A percentile compares a stretch with the other conserved stretches of the same genome.
Evolutionary conservation across 164 flowering plant species (phyloP).

Genomic region (Piper betle): DNA sequence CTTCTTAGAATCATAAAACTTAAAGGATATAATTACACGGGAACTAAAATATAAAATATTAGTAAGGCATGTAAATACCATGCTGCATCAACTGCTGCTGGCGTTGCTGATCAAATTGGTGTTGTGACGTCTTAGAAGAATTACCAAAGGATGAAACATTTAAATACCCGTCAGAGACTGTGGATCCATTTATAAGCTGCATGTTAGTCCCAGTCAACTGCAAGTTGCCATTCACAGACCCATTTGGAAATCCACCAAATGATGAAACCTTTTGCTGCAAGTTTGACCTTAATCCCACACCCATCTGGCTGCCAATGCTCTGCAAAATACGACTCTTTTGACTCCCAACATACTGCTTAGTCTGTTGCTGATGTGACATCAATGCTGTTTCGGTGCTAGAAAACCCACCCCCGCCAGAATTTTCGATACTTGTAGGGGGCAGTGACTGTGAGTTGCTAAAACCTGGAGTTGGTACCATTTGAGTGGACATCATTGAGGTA

Average conservation of each 20-base stretch:
- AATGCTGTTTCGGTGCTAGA: slow-evolving; percentile 50
- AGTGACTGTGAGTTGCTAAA: slow-evolving; percentile 39
- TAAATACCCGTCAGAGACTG: slow-evolving; percentile 52
- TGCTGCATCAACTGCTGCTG: slow-evolving; percentile 39
- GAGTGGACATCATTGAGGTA: slow-evolving; percentile 37
- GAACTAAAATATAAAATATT: no score
- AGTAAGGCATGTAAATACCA: not conserved
- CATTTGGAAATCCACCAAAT: slow-evolving; percentile 43
- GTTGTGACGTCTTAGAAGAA: slow-evolving; percentile 10
- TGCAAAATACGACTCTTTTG: slow-evolving; percentile 73
- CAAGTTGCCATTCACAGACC: slow-evolving; percentile 29
- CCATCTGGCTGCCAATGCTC: slow-evolving; percentile 59
- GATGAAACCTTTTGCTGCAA: slow-evolving; percentile 48
- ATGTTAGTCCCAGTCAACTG: slow-evolving; percentile 47
- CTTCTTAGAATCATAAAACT: not conserved
- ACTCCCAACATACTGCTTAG: slow-evolving; percentile 51
- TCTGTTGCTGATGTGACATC: slow-evolving; percentile 50
- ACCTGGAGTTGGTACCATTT: slow-evolving; percentile 98
- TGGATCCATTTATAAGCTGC: slow-evolving; percentile 46
- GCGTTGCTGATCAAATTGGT: slow-evolving; percentile 7
- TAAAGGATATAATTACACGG: not conserved
- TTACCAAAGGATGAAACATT: slow-evolving; percentile 31
- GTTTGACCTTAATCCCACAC: slow-evolving; percentile 52
- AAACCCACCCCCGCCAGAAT: slow-evolving; percentile 37
- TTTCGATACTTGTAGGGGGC: slow-evolving; percentile 35